Percentiles rank a stretch among this genome's conserved stretches.
These are phyloP conservation scores for Ogataea paraovalis DNA, from an alignment of 805 yeast genomes.

Conservation along the genomic window DNA sequence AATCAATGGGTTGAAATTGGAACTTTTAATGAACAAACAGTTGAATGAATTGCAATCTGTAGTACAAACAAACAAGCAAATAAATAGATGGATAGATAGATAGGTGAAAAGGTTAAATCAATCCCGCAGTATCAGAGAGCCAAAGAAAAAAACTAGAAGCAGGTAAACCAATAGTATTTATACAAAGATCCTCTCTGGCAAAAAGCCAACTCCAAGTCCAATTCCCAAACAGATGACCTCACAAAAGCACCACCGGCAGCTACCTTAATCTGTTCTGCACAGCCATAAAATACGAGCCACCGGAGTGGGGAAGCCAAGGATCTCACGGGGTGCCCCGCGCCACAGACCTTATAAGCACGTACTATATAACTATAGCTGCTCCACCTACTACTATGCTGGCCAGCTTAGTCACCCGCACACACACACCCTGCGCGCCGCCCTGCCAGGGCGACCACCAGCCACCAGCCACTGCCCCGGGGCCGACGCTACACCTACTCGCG, in stretches of 20 bases:
- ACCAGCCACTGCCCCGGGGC: too few relatives aligned
- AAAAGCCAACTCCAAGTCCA: background rate
- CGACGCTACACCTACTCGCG: background rate
- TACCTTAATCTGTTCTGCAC: background rate
- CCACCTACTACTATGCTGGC: too few relatives aligned
- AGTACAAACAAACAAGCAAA: too few relatives aligned
- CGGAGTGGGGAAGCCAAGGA: background rate
- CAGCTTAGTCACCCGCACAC: too few relatives aligned
- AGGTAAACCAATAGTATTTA: conserved; percentile 1
- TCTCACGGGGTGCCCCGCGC: background rate
- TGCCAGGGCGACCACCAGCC: too few relatives aligned
- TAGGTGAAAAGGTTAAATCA: background rate
- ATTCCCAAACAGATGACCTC: background rate
- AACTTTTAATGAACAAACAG: too few relatives aligned
- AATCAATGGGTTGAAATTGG: too few relatives aligned
- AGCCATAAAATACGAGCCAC: background rate
- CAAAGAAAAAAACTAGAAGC: conserved; percentile 1
- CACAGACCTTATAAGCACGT: too few relatives aligned
- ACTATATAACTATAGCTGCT: too few relatives aligned
- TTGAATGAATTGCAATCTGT: too few relatives aligned
- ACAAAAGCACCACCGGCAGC: background rate
- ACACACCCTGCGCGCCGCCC: too few relatives aligned
- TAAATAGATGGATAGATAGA: too few relatives aligned
- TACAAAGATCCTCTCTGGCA: background rate
- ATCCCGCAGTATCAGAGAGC: background rate